phyloP scores from a whole-genome alignment of 208 protist species.

The Wallacemonas collosoma region DNA sequence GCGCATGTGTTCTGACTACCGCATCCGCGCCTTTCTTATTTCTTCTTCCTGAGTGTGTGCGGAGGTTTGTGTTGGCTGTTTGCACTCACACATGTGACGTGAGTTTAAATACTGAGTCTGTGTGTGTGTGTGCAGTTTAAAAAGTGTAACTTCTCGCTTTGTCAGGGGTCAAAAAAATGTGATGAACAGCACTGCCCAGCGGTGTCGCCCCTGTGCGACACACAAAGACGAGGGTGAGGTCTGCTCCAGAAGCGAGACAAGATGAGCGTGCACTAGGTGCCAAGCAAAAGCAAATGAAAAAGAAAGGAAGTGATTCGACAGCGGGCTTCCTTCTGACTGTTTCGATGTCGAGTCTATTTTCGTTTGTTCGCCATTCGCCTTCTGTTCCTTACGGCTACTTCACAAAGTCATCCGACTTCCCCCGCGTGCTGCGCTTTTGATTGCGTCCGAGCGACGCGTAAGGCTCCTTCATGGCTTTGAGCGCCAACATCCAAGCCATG shows the following conservation, averaged over 20 bases:
- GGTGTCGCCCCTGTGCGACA: too few relatives aligned
- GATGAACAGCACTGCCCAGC: too few relatives aligned
- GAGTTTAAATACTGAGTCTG: neutral
- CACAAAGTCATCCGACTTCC: slow-evolving; percentile 6
- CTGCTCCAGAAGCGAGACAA: slow-evolving; percentile 4
- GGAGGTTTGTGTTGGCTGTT: neutral
- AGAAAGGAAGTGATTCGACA: too few relatives aligned
- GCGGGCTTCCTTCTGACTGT: too few relatives aligned
- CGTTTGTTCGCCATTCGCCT: too few relatives aligned
- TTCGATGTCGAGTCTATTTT: too few relatives aligned
- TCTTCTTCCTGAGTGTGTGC: too few relatives aligned
- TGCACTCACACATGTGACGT: neutral
- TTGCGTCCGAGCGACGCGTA: slow-evolving; percentile 51
- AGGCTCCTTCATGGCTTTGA: slow-evolving; percentile 51
- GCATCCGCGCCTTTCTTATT: too few relatives aligned
- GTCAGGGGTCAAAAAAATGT: neutral
- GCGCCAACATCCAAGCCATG: slow-evolving; percentile 59
- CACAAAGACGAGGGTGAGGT: neutral
- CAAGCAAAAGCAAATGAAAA: neutral
- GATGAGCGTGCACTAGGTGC: neutral
- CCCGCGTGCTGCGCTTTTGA: slow-evolving; percentile 20
- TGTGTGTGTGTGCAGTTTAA: neutral
- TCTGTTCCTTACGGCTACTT: neutral
- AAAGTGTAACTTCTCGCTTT: too few relatives aligned
- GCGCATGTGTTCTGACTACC: too few relatives aligned